Base-by-base conservation (phyloP, 2,329 filamentous ascomycete species). In the Drechslera avenae region DNA sequence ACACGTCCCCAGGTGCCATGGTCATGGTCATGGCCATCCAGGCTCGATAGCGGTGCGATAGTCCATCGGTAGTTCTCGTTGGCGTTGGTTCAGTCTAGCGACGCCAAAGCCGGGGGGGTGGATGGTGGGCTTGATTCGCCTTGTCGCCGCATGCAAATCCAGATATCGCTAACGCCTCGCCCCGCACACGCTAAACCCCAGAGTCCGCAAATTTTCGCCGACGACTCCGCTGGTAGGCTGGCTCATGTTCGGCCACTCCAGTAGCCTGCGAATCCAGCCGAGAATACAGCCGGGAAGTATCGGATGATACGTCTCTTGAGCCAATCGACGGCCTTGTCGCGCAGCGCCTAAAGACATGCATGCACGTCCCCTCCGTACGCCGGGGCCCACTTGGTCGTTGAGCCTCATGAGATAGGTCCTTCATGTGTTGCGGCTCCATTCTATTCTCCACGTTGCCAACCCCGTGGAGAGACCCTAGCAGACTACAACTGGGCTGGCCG, bases 381-480 rank as follows among this genome's bases (percentile, higher is more conserved):
- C n/a, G n/a, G 14, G 49, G 44, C 54, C 63, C 62, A 63, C 59
- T 55, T 44, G 14, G 45, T 52, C 55, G 54, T 66, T 65, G 63
- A 67, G 64, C 64, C 64, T 64, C 62, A 67, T 54, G 57, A 45
- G 34, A 52, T 47, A 58, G 50, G 44, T 45, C 40, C 44, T 41
- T 55, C 44, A 47, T 50, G 46, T 37, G 42, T 39, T 43, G 44
- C n/a, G 44, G 37, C 57, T 58, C 60, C 49, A 60, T 54, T 60
- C 37, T 46, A 59, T 53, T 62, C 59, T 62, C 64, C 62, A 52
- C 52, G 39, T 34, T 46, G 39, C 52, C 41, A 42, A 59, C 61
- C 62, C 64, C 62, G 42, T 63, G 62, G 61, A 67, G 64, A 57
- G 39, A 39, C 48, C 26, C 51, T 52, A 50, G 52, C 46, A 45